Base-by-base conservation (phyloP, 2,329 filamentous ascomycete genomes). In the Mycosphaerelloides madeirae region DNA sequence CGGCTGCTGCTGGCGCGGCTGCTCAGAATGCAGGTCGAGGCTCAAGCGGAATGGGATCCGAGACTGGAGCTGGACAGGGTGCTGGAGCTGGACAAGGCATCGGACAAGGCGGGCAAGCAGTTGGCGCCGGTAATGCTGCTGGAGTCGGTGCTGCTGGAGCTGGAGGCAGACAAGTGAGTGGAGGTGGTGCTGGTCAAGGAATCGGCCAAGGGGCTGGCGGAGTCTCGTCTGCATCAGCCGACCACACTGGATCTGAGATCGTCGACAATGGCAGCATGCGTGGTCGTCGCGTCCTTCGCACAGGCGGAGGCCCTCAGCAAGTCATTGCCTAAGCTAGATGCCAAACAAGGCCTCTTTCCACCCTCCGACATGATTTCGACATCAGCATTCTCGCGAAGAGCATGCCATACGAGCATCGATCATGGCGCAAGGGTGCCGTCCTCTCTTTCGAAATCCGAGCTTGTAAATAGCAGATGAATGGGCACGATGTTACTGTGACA, bases 241-340 rank as follows among this genome's bases (percentile, higher is more conserved):
- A 29, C 29, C 40, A 35, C 13, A 52, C 50, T 20, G 52, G 50
- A 40, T 49, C 43, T 32, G 29, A 53, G 44, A 45, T 43, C 32
- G 31, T 36, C 34, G 54, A 55, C 28, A 53, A 49, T 31, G 49
- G 50, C 44, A 53, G 52, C 31, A 38, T 58, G 31, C 50, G 55
- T 34, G 55, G 54, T 20, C 52, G 54, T 41, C 32, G 28, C 6
- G 31, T 18, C 8, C 3, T 19, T 6, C 33, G 33, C 11, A 12
- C n/a, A 3, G 33, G 19, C 33, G 19, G 33, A 7, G 14, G 33
- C 33, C 16, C 6, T 12, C 15, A 25, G 22, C 22, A 25, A 25
- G 9, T 25, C 22, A 25, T 25, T 25, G 22, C 22, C 9, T 25
- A 25, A 9, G 6, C 5, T 25, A 5, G 22, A 25, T 9, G 22